Conservation (phyloP, 2,329 filamentous ascomycete genomes). For the Aspergillus tamarii region DNA sequence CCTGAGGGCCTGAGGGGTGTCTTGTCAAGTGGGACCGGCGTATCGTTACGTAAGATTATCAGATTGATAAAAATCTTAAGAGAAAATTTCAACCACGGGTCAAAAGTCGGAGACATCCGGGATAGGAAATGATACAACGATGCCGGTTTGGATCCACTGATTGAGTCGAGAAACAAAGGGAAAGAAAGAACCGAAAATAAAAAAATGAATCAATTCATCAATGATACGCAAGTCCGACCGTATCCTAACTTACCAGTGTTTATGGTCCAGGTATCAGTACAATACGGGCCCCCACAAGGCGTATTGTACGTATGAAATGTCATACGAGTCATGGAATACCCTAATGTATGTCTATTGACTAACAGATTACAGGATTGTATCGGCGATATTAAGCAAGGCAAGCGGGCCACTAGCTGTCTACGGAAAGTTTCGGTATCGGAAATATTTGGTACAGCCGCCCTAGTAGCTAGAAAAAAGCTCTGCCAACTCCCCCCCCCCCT, state of each 20-base stretch:
- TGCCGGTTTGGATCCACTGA: neutral
- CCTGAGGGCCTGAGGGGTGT: neutral
- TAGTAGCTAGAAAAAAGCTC: neutral
- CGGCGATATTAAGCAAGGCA: neutral
- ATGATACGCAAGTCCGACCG: neutral
- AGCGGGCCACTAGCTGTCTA: neutral
- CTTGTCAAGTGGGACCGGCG: neutral
- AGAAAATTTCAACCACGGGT: neutral
- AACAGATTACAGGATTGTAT: neutral
- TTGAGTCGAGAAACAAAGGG: neutral
- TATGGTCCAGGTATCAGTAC: neutral
- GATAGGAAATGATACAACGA: neutral
- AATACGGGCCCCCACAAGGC: neutral
- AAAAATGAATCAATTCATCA: neutral
- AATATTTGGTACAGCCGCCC: neutral
- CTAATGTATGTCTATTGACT: neutral
- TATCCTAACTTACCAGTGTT: neutral
- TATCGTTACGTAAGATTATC: constrained; percentile 19
- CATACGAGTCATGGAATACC: neutral
- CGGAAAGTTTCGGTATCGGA: neutral
- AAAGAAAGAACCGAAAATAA: neutral
- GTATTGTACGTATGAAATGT: neutral
- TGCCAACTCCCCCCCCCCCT: neutral
- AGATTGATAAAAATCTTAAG: constrained; percentile 7
- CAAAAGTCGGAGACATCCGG: neutral